A percentile compares a stretch with the other conserved stretches of the same genome.
phyloP scores from a whole-genome alignment of 169 alveolate genomes.

The Toxoplasma gondii region DNA sequence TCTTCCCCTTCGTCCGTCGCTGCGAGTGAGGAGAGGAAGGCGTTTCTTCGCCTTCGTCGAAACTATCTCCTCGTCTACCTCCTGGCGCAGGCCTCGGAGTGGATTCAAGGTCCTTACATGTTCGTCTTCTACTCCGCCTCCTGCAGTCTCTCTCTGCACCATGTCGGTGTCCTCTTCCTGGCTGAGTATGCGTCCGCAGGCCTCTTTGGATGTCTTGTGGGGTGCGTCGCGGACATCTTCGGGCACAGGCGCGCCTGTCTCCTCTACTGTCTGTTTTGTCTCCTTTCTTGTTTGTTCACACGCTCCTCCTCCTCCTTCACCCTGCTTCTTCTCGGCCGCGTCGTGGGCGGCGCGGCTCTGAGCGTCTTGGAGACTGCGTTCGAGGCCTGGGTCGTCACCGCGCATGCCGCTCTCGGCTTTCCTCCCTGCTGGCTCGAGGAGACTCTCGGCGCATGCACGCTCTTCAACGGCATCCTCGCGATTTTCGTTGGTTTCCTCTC shows the following conservation, averaged over 20 bases:
- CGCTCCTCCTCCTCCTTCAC: constrained; percentile 25
- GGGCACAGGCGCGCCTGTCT: neutral
- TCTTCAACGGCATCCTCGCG: neutral
- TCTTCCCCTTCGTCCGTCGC: neutral
- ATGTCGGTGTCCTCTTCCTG: neutral
- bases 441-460: constrained; percentile 8
- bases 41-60: neutral
- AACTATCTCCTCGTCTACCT: constrained; percentile 7
- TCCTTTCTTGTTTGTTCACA: constrained; percentile 3
- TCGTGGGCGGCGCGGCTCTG: constrained; percentile 47
- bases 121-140: neutral
- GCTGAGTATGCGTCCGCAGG: neutral
- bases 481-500: neutral
- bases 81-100: constrained; percentile 35
- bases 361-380: constrained; percentile 40
- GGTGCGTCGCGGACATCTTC: neutral
- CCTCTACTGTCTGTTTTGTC: neutral
- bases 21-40: neutral
- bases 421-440: neutral
- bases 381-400: constrained; percentile 24
- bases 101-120: constrained; percentile 34
- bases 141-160: neutral
- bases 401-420: neutral
- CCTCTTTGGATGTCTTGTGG: constrained; percentile 30
- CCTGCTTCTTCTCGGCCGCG: constrained; percentile 15